Base-by-base conservation (phyloP, 2,329 filamentous ascomycete genomes). In the Pseudogymnoascus sp. region DNA sequence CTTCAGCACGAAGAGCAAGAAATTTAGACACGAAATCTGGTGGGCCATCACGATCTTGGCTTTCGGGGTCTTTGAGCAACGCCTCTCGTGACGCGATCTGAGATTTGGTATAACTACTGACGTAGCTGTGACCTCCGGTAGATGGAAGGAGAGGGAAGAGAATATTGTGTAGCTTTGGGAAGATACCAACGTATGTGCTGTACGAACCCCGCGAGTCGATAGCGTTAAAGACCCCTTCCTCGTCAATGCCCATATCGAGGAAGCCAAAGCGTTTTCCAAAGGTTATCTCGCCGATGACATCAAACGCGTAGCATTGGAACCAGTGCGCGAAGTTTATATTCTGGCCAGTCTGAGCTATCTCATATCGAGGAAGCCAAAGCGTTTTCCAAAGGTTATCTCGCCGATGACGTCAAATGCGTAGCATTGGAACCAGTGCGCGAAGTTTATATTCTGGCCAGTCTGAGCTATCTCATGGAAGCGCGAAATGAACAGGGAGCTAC, bases 1-100 rank as follows among this genome's bases (percentile, higher is more conserved):
- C 8, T 63, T 66, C 7, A 64, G 69, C 71, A 41, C 78, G 74
- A 10, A 75, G 74, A 2, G 70, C 66, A 4, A 80, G 67, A 63
- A 79, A 68, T 62, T 77, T 80, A 4, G 76, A 73, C 60, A 79
- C 67, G 35, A 81, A 78, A 64, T 74, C 74, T 1, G 64, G 67
- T 70, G 66, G 64, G 6, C 65, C 67, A 8, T 68, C 65, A 37
- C 60, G 45, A 26, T 55, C n/a, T 62, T 65, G n/a, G 33, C 59
- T 39, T 2, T 60, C 35, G 0, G 63, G 64, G 19, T 69, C 64
- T 35, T 66, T 68, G 5, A 69, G 60, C 7, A 38, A 5, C 33
- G 60, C 45, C 33, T 66, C 26, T 21, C 66, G 61, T 4, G 62
- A 59, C 2, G 64, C 65, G 10, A 72, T 70, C 61, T 66, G 66